Evolutionary conservation across 768 basidiomycete species (phyloP).

Genomic region (Hypsizygus marmoreus): DNA sequence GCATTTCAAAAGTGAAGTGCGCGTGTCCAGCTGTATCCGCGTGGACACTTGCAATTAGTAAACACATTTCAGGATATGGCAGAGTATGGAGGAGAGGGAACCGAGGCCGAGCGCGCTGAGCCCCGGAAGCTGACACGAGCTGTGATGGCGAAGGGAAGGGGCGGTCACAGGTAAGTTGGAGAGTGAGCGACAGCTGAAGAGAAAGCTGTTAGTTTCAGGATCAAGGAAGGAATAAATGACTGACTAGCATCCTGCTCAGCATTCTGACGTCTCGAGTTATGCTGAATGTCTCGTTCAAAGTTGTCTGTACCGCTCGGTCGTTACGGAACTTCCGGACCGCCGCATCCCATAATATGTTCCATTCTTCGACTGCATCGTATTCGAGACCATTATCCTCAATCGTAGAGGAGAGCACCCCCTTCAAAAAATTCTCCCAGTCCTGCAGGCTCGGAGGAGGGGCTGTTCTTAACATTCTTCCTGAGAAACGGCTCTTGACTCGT

Average conservation of each 20-base stretch:
- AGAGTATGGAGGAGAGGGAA: conserved; percentile 55
- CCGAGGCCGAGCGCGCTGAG: conserved; percentile 60
- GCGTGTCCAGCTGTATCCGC: conserved; percentile 75
- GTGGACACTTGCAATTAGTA: conserved; percentile 86
- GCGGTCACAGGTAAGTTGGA: no score
- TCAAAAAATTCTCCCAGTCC: conserved; percentile 54
- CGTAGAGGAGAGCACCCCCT: conserved; percentile 42
- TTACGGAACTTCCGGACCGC: conserved; percentile 59
- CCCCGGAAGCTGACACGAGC: conserved; percentile 42
- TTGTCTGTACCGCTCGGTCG: conserved; percentile 45
- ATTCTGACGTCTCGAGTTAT: conserved; percentile 62
- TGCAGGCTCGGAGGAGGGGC: conserved; percentile 55
- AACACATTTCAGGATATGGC: conserved; percentile 77
- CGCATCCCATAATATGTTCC: conserved; percentile 60
- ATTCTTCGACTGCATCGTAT: conserved; percentile 42
- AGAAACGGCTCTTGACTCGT: conserved; percentile 96
- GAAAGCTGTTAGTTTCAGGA: conserved; percentile 37
- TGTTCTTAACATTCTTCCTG: conserved; percentile 84
- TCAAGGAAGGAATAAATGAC: conserved; percentile 21
- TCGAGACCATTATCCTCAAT: conserved; percentile 22
- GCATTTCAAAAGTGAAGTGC: conserved; percentile 88
- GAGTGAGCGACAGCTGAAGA: conserved; percentile 49
- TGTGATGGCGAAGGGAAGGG: conserved; percentile 54
- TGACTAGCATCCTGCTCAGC: conserved; percentile 62
- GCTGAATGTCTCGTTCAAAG: conserved; percentile 60